phyloP scores from a whole-genome alignment of 345 rosid species.

The Combretum micranthum region DNA sequence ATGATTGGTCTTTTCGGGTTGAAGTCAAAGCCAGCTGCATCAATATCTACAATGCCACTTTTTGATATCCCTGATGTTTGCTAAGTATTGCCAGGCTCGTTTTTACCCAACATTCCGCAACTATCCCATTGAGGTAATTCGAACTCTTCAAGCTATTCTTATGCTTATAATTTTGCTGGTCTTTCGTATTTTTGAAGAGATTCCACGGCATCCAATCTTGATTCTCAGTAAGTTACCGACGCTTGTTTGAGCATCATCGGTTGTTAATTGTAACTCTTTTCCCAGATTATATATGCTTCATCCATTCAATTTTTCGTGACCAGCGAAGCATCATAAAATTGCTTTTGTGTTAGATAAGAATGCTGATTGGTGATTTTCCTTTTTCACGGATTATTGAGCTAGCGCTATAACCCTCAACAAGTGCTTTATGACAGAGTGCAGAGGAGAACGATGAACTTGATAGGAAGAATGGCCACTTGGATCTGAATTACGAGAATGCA shows the following conservation, averaged over 20 bases:
- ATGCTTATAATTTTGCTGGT: neutral
- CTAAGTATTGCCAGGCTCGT: constrained; percentile 82
- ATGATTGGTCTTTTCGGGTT: constrained; percentile 91
- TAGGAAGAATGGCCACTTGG: constrained; percentile 37
- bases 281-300: neutral
- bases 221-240: too few species aligned
- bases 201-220: too few species aligned
- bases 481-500: constrained; percentile 39
- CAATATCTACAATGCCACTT: constrained; percentile 71
- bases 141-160: neutral
- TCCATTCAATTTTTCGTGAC: neutral
- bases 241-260: too few species aligned
- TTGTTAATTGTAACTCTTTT: too few species aligned
- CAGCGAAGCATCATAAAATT: too few species aligned
- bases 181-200: too few species aligned
- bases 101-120: constrained; percentile 70
- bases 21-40: constrained; percentile 83
- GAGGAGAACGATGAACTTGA: constrained; percentile 69
- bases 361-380: too few species aligned
- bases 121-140: constrained; percentile 52
- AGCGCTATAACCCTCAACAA: too few species aligned
- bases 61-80: constrained; percentile 57
- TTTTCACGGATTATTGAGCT: too few species aligned
- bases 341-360: too few species aligned
- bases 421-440: constrained; percentile 38